These are phyloP conservation scores for Lippia alba DNA, from an alignment of 305 asterid species.

Conservation along the genomic window DNA sequence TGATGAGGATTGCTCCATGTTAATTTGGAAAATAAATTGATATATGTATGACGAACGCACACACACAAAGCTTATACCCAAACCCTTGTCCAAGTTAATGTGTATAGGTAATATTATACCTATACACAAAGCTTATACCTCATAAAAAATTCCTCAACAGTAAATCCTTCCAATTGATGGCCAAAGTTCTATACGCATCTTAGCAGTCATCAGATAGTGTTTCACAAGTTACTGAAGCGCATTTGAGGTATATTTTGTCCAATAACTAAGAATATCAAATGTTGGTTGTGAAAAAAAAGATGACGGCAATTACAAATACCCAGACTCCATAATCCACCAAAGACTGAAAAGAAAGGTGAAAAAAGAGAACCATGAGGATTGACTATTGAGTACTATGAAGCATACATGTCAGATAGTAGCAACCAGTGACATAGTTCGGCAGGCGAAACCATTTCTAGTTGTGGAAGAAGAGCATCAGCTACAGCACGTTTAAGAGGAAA, in stretches of 20 bases:
- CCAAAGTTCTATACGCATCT: constrained; percentile 10
- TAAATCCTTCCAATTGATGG: constrained; percentile 6
- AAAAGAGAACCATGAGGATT: constrained; percentile 8
- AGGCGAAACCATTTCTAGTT: constrained; percentile 81
- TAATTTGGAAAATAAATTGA: background rate
- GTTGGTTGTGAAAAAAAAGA: constrained; percentile 17
- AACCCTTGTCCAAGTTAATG: constrained; percentile 9
- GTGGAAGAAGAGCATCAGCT: constrained; percentile 88
- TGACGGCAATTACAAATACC: background rate
- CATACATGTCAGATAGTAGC: constrained; percentile 88
- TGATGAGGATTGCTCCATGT: too few species aligned
- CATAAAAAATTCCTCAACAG: background rate
- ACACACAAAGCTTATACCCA: background rate
- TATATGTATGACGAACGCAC: constrained; percentile 1
- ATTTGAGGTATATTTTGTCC: constrained; percentile 4
- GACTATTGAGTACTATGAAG: background rate
- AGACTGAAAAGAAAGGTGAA: constrained; percentile 12
- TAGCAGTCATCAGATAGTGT: constrained; percentile 12
- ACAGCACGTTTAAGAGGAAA: constrained; percentile 96
- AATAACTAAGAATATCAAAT: background rate
- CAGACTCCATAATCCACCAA: background rate
- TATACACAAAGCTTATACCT: constrained; percentile 1
- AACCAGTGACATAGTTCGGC: constrained; percentile 94
- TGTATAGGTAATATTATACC: background rate
- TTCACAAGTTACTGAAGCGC: constrained; percentile 6